Percentiles rank a stretch among this genome's conserved stretches.
These are phyloP conservation scores for Trichoderma sp. DNA, from an alignment of 2,329 filamentous ascomycete species.

Conservation along the genomic window DNA sequence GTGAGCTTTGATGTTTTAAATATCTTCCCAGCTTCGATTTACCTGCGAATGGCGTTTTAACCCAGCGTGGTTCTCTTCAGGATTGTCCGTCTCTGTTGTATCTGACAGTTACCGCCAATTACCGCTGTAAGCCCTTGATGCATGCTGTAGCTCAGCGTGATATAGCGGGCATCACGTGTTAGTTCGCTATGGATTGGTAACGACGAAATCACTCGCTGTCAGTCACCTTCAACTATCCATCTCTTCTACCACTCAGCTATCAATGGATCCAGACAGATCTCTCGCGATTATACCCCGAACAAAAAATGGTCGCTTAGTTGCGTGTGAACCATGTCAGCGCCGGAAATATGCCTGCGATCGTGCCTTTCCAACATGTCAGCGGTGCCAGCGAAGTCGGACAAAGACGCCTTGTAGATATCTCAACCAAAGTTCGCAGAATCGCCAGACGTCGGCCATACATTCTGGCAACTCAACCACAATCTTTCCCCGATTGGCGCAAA, in stretches of 20 bases:
- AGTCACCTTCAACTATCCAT: neutral
- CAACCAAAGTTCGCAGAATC: neutral
- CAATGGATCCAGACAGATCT: neutral
- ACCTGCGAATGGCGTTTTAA: too few relatives aligned
- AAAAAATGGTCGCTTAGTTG: neutral
- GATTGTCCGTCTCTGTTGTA: too few relatives aligned
- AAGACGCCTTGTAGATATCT: neutral
- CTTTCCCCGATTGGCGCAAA: neutral
- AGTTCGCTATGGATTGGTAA: neutral
- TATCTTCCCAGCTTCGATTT: too few relatives aligned
- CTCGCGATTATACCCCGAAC: neutral
- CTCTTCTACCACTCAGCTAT: neutral
- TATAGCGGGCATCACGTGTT: too few relatives aligned
- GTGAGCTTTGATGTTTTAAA: too few relatives aligned
- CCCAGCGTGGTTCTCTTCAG: too few relatives aligned
- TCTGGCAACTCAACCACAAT: neutral
- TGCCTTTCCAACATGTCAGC: neutral
- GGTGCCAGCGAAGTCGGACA: neutral
- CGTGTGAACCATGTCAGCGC: neutral
- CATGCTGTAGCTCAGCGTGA: too few relatives aligned
- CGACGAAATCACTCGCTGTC: neutral
- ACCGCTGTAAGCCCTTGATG: too few relatives aligned
- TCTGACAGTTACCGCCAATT: too few relatives aligned
- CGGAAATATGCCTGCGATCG: slow-evolving; percentile 6
- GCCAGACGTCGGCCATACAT: neutral